These are phyloP conservation scores for Penicillium samsonianum DNA, from an alignment of 495 filamentous ascomycete species.

Conservation along the genomic window DNA sequence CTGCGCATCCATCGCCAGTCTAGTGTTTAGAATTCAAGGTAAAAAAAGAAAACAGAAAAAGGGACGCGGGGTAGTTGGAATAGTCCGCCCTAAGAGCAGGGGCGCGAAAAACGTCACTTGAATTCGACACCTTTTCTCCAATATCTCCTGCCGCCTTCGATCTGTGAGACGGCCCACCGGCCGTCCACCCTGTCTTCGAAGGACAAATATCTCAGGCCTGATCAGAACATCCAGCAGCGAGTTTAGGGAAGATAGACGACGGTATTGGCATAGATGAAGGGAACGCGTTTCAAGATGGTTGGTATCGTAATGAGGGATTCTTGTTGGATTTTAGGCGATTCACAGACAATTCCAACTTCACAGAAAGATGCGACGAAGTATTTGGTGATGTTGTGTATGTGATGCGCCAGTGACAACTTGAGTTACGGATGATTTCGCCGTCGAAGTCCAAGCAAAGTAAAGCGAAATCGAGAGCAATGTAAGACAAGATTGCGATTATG, in stretches of 20 bases:
- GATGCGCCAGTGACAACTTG: background rate
- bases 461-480: background rate
- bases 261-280: background rate
- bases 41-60: conserved; percentile 11
- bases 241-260: background rate
- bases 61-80: background rate
- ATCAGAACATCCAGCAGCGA: conserved; percentile 22
- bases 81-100: background rate
- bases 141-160: conserved; percentile 39
- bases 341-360: background rate
- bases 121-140: conserved; percentile 11
- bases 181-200: conserved; percentile 44
- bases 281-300: background rate
- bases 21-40: background rate
- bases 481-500: background rate
- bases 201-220: conserved; percentile 20
- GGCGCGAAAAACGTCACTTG: background rate
- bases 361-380: background rate
- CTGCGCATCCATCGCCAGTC: conserved; percentile 62
- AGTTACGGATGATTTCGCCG: background rate
- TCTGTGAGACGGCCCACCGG: conserved; percentile 49
- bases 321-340: background rate
- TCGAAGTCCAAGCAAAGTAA: background rate
- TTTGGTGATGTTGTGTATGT: background rate
- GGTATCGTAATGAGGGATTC: background rate